Evolutionary conservation across 1,139 yeast species (phyloP).

Genomic region (Protomyces arabidopsidicola): DNA sequence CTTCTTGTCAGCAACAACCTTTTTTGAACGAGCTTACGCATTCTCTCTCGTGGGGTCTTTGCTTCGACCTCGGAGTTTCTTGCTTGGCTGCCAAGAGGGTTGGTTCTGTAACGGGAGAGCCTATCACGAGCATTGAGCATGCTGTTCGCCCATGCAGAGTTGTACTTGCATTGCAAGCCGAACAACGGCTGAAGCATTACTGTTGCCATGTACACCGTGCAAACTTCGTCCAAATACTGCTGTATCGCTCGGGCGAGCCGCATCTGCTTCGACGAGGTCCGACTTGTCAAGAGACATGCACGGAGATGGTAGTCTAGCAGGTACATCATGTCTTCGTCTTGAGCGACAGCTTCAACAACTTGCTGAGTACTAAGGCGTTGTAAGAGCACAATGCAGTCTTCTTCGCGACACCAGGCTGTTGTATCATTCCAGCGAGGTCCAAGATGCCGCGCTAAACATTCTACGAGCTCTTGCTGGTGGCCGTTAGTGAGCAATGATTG

Average conservation of each 20-base stretch:
- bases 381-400: constrained; percentile 1
- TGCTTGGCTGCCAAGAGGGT: no score
- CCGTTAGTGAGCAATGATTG: background rate
- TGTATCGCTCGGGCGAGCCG: constrained; percentile 11
- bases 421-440: constrained; percentile 20
- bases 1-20: background rate
- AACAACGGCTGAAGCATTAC: background rate
- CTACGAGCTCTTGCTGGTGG: background rate
- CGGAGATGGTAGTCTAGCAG: constrained; percentile 13
- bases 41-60: background rate
- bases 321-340: background rate
- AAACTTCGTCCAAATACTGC: constrained; percentile 2
- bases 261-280: constrained; percentile 1
- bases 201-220: background rate
- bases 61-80: no score
- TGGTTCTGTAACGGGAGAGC: background rate
- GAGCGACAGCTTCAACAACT: background rate
- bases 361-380: background rate
- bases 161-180: constrained; percentile 3
- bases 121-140: constrained; percentile 2
- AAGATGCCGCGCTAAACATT: background rate
- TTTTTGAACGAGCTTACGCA: background rate
- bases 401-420: constrained; percentile 4
- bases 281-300: constrained; percentile 1
- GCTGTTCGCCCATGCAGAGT: background rate